phyloP scores from a whole-genome alignment of 2,329 filamentous ascomycete species.

The Diplocarpon rosae region DNA sequence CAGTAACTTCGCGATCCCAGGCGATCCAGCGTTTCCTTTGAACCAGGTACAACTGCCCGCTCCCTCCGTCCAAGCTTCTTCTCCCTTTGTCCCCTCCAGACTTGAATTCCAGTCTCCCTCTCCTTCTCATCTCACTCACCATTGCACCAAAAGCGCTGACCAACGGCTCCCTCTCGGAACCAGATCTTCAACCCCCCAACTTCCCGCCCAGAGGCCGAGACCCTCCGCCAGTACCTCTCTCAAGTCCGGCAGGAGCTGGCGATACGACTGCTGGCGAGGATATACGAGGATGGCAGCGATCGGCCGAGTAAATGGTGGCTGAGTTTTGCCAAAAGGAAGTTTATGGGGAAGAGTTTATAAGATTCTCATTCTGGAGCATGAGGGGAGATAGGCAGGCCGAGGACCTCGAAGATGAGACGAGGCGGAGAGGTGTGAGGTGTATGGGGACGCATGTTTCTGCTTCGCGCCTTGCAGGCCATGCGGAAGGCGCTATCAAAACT shows the following conservation, averaged over 20 bases:
- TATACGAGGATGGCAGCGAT: conserved; percentile 75
- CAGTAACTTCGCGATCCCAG: conserved; percentile 84
- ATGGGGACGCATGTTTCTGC: no score
- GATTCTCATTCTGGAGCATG: background rate
- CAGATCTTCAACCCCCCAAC: conserved; percentile 81
- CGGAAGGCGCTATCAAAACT: no score
- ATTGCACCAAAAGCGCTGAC: background rate
- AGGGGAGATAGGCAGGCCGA: background rate
- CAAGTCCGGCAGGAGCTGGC: conserved; percentile 93
- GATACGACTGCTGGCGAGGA: conserved; percentile 65
- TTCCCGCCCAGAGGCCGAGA: conserved; percentile 82
- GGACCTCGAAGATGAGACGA: no score
- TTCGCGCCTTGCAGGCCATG: no score
- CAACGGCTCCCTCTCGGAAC: no score
- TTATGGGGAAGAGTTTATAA: conserved; percentile 88
- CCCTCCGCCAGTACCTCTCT: conserved; percentile 75
- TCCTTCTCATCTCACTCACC: background rate
- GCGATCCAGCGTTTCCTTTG: conserved; percentile 82
- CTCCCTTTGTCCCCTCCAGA: background rate
- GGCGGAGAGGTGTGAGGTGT: no score
- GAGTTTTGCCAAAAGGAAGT: conserved; percentile 98
- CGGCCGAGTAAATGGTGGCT: conserved; percentile 85
- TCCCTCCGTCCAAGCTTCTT: background rate
- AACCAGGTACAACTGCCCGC: conserved; percentile 54
- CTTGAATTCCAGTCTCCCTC: background rate